phyloP scores from a whole-genome alignment of 768 basidiomycete genomes.

The Dentipellis sp. region DNA sequence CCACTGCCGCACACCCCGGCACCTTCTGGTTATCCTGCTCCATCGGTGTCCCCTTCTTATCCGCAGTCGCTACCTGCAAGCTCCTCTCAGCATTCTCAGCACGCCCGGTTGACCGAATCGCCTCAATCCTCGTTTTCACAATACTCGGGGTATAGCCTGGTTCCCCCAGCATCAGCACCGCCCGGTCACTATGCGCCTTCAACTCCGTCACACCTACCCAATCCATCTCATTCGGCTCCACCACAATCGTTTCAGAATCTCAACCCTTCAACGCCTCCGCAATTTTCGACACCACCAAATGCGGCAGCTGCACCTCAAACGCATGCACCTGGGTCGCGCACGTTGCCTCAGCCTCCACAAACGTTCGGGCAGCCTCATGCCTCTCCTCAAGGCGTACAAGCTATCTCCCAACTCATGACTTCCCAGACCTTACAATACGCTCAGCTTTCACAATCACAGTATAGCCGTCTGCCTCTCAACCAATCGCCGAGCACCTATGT shows the following conservation, averaged over 20 bases:
- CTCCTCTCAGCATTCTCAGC: neutral
- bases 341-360: constrained; percentile 13
- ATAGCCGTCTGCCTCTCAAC: neutral
- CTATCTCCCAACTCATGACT: neutral
- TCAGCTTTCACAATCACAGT: neutral
- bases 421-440: neutral
- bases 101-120: neutral
- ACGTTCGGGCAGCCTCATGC: constrained; percentile 1
- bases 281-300: neutral
- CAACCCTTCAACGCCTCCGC: neutral
- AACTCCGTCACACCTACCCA: constrained; percentile 20
- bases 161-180: constrained; percentile 12
- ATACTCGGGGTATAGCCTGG: constrained; percentile 7
- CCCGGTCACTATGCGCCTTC: constrained; percentile 15
- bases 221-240: constrained; percentile 29
- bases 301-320: neutral
- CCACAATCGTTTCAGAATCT: constrained; percentile 4
- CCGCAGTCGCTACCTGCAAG: constrained; percentile 4
- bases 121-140: neutral
- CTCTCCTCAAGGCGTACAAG: constrained; percentile 5
- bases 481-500: neutral
- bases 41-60: neutral
- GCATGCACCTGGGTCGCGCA: constrained; percentile 11
- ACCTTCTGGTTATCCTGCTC: constrained; percentile 15
- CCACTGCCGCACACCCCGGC: constrained; percentile 17